These are phyloP conservation scores for Kwoniella shivajii DNA, from an alignment of 1,284 basidiomycete species.

Conservation along the genomic window DNA sequence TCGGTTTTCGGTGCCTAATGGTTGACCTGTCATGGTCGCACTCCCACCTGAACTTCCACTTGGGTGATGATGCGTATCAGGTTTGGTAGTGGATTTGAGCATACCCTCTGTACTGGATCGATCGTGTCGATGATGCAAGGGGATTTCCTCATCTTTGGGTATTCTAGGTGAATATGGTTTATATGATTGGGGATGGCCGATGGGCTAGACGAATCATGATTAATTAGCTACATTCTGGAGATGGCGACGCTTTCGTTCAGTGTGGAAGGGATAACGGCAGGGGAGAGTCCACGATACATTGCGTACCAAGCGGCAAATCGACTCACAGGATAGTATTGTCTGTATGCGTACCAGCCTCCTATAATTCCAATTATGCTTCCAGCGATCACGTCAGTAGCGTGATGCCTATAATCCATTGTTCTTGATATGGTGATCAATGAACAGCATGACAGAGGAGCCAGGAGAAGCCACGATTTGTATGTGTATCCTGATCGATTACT, in stretches of 20 bases:
- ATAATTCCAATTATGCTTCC: conserved; percentile 45
- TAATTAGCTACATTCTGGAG: neutral
- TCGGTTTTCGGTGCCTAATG: neutral
- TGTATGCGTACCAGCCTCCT: conserved; percentile 45
- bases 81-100: neutral
- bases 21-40: neutral
- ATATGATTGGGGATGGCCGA: conserved; percentile 33
- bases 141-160: conserved; percentile 26
- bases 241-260: neutral
- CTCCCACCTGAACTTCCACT: neutral
- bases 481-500: conserved; percentile 80
- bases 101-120: conserved; percentile 11
- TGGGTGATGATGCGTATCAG: conserved; percentile 4
- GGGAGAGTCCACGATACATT: neutral
- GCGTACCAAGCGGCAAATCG: neutral
- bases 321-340: conserved; percentile 52
- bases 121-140: conserved; percentile 7
- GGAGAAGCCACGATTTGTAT: conserved; percentile 81
- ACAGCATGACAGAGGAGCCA: conserved; percentile 76
- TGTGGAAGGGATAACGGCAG: neutral
- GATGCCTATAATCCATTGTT: conserved; percentile 63
- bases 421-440: conserved; percentile 81
- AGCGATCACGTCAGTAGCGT: conserved; percentile 48
- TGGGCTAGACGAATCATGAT: conserved; percentile 22
- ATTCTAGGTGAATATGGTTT: conserved; percentile 49